A percentile compares a stretch with the other conserved stretches of the same genome.
These are phyloP conservation scores for Zygoascus meyerae DNA, from an alignment of 1,139 yeast species.

Conservation along the genomic window DNA sequence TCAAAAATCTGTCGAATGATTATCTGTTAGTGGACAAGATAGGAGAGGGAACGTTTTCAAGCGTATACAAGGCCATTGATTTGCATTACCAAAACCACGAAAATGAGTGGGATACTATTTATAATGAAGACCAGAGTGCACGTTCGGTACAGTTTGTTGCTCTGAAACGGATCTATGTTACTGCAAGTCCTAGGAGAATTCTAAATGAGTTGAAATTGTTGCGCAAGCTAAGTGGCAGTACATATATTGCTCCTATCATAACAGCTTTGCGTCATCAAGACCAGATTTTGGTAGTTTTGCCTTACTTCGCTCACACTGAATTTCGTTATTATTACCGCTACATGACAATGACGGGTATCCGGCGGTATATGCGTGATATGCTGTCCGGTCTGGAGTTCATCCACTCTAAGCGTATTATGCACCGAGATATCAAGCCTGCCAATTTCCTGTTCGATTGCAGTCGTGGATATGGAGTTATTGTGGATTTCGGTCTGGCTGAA, in stretches of 20 bases:
- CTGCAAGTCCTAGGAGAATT: slow-evolving; percentile 89
- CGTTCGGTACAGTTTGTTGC: slow-evolving; percentile 62
- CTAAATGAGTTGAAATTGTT: slow-evolving; percentile 78
- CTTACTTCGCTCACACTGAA: slow-evolving; percentile 87
- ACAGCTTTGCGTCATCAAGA: slow-evolving; percentile 85
- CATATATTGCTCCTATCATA: slow-evolving; percentile 78
- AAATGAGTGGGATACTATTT: slow-evolving; percentile 24
- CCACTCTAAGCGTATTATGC: slow-evolving; percentile 71
- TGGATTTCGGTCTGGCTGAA: slow-evolving; percentile 92
- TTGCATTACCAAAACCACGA: slow-evolving; percentile 29
- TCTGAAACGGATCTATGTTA: slow-evolving; percentile 85
- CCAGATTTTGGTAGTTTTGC: slow-evolving; percentile 88
- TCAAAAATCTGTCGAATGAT: slow-evolving; percentile 53
- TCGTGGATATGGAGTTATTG: slow-evolving; percentile 73
- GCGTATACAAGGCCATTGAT: slow-evolving; percentile 86
- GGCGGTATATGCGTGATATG: slow-evolving; percentile 72
- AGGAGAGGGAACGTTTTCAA: slow-evolving; percentile 93
- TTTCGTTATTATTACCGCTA: slow-evolving; percentile 66
- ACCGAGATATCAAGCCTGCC: slow-evolving; percentile 78
- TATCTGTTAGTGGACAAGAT: slow-evolving; percentile 74
- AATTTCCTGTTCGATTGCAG: slow-evolving; percentile 77
- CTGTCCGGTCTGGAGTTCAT: slow-evolving; percentile 70
- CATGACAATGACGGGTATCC: slow-evolving; percentile 71
- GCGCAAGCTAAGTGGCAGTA: slow-evolving; percentile 59
- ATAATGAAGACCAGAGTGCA: slow-evolving; percentile 3